Evolutionary conservation across 306 rosid species (phyloP).

Genomic region (Luffa aegyptiaca): DNA sequence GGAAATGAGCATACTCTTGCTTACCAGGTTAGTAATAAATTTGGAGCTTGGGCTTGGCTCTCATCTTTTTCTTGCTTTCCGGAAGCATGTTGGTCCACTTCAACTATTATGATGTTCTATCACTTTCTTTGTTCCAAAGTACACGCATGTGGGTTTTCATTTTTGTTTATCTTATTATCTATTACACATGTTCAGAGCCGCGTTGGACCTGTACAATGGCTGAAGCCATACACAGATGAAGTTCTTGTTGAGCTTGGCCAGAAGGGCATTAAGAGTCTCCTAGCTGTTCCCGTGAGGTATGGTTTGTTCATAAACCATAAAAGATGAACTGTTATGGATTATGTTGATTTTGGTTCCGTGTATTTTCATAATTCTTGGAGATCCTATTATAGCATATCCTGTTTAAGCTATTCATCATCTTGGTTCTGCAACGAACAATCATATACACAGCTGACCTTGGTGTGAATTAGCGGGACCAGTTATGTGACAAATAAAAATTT

Average conservation of each 20-base stretch:
- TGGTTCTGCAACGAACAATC: background rate
- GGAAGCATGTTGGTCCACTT: background rate
- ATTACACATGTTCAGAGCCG: constrained; percentile 50
- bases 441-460: background rate
- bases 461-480: background rate
- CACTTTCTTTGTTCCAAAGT: background rate
- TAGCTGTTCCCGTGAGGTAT: constrained; percentile 99
- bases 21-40: constrained; percentile 59
- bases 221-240: constrained; percentile 95
- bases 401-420: background rate
- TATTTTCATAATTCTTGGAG: background rate
- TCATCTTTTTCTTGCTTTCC: background rate
- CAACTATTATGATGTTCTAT: background rate
- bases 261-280: constrained; percentile 83
- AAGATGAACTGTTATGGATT: background rate
- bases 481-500: background rate
- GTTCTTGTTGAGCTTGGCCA: constrained; percentile 94
- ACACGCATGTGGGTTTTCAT: background rate
- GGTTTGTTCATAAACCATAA: background rate
- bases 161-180: background rate
- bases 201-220: constrained; percentile 99
- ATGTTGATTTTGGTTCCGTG: background rate
- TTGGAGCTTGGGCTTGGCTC: background rate
- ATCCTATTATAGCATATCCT: background rate
- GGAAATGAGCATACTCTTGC: constrained; percentile 85